These are phyloP conservation scores for Rhododendron henanense DNA, from an alignment of 148 eudicot species.

Conservation along the genomic window DNA sequence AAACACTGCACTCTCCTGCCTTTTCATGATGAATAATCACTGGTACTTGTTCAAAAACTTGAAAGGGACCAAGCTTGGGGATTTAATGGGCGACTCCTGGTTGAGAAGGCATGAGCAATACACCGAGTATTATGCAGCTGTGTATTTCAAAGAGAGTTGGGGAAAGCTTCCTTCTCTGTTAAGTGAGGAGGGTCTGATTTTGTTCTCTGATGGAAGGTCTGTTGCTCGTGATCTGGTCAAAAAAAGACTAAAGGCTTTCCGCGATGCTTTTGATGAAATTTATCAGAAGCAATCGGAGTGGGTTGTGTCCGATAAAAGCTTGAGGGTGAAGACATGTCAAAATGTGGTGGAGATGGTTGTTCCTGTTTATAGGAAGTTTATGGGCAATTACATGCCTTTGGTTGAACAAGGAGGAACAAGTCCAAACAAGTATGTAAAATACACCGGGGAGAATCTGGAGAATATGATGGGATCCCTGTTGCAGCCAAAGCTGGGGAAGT, in stretches of 20 bases:
- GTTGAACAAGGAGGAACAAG: constrained; percentile 34
- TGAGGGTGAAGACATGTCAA: constrained; percentile 53
- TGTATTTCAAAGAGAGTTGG: constrained; percentile 70
- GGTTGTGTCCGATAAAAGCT: constrained; percentile 43
- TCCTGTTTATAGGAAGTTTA: constrained; percentile 48
- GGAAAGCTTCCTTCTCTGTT: constrained; percentile 48
- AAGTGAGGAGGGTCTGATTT: constrained; percentile 40
- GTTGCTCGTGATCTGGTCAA: constrained; percentile 37
- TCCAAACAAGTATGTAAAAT: constrained; percentile 39
- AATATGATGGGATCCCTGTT: constrained; percentile 48
- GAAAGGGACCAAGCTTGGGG: constrained; percentile 50
- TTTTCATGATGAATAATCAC: constrained; percentile 86
- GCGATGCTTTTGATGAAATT: constrained; percentile 47
- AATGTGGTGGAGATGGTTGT: constrained; percentile 48
- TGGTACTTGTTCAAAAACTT: constrained; percentile 43
- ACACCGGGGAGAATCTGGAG: constrained; percentile 50
- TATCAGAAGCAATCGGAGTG: constrained; percentile 54
- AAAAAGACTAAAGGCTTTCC: constrained; percentile 56
- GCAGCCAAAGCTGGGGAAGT: constrained; percentile 42
- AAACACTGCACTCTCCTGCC: constrained; percentile 39
- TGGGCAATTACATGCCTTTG: constrained; percentile 35
- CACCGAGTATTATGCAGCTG: constrained; percentile 30
- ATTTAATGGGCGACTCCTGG: constrained; percentile 70
- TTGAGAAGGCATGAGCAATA: constrained; percentile 30
- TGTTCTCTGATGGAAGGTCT: constrained; percentile 41